Base-by-base conservation (phyloP, 192 early-diverging fungal genomes). In the Funneliformis geosporum region DNA sequence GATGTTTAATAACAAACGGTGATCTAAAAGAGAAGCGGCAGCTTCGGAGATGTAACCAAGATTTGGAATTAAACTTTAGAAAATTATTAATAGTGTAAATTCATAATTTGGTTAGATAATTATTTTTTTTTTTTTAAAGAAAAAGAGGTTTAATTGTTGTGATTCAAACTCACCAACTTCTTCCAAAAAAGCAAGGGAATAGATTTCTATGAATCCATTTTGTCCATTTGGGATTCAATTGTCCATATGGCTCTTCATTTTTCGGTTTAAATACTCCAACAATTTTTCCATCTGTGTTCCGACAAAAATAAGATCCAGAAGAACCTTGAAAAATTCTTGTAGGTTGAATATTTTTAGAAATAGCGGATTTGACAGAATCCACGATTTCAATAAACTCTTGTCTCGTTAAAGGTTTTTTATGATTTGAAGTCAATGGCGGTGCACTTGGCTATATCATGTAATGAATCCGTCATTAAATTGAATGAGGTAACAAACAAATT, bases 181-280 rank as follows among this genome's bases (percentile, higher is more conserved):
- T 87, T 1, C 96, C 95, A 89, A 97, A 97, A 70, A 90, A 95
- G 80, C 95, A 97, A 5, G 94, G 94, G 67, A 95, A 92, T 18
- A 96, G 68, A 81, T 95, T 95, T 18, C 93, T 85, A 76, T 97
- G 96, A 23, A 96, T 86, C 94, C 94, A 97, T 81, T 97, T 97
- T 2, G 92, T 90, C 95, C 95, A 97, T 84, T 97, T 96, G 4
- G 90, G 90, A 80, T 93, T 94, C 40, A 92, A 75, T 5, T 86
- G 83, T 9, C 91, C 89, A 71, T 92, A 93, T 8, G 89, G 90
- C 64, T 91, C 91, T 82, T 88, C 94, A 81, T 90, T 93, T 86
- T 90, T 94, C 76, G 88, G 96, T 79, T 97, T 97, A 83, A 96
- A 97, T 0, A 97, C 95, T 7, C 94, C 95, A 5, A 97, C 92